Evolutionary conservation across 1,284 basidiomycete species (phyloP).

Genomic region (Phellopilus nigrolimitatus): DNA sequence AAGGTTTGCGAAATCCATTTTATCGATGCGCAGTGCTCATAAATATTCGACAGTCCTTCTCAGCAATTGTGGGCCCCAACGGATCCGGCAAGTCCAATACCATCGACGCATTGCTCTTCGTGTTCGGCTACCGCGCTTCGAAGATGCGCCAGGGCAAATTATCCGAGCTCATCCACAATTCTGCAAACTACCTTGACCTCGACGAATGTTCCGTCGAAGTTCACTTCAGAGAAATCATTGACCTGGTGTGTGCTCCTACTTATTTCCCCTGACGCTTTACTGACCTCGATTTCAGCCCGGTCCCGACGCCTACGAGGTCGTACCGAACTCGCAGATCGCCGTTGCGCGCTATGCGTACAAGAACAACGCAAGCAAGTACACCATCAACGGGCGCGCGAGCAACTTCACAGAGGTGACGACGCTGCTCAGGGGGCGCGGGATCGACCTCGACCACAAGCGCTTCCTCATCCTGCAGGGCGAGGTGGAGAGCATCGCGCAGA

Average conservation of each 20-base stretch:
- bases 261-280: slow-evolving; percentile 7
- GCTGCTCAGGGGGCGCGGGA: slow-evolving; percentile 88
- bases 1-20: slow-evolving; percentile 51
- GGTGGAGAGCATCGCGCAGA: slow-evolving; percentile 97
- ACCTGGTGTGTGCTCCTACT: slow-evolving; percentile 56
- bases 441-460: slow-evolving; percentile 97
- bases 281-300: slow-evolving; percentile 58
- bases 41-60: slow-evolving; percentile 75
- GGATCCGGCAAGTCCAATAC: slow-evolving; percentile 97
- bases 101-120: slow-evolving; percentile 98
- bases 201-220: slow-evolving; percentile 93
- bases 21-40: slow-evolving; percentile 10
- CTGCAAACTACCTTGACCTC: slow-evolving; percentile 73
- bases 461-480: slow-evolving; percentile 99
- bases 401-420: slow-evolving; percentile 88
- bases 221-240: slow-evolving; percentile 91
- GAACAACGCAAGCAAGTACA: slow-evolving; percentile 90
- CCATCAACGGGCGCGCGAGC: slow-evolving; percentile 76
- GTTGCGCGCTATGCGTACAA: slow-evolving; percentile 87
- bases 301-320: slow-evolving; percentile 80
- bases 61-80: slow-evolving; percentile 95
- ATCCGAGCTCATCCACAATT: slow-evolving; percentile 98
- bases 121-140: slow-evolving; percentile 94
- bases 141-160: slow-evolving; percentile 99
- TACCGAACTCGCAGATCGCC: slow-evolving; percentile 80